Evolutionary conservation across 306 rosid species (phyloP), one percentile per base, ranked within the genome.

Genomic region (Citrullus amarus): DNA sequence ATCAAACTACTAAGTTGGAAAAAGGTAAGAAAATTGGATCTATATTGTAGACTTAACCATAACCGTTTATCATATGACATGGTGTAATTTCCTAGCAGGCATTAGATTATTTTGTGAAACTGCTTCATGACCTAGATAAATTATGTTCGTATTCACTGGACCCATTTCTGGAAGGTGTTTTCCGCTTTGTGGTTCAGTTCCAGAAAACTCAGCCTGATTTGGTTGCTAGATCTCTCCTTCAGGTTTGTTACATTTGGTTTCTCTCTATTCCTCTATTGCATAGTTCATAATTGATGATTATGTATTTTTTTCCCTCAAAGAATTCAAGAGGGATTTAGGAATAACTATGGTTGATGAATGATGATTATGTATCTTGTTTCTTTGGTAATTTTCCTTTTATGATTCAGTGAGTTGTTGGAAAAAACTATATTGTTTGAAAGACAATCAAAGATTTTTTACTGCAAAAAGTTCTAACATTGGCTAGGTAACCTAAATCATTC

Each of bases 151-250:
- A 71, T 86, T 78, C 91, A 8, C 87, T 92, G 90, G 96, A 83
- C 51, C 86, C 94, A 30, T 88, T 90, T 9, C 71, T 91, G 80
- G 97, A 92, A 81, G 88, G 87, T 85, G 88, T 86, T 80, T 80
- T 95, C 83, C 92, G 83, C 82, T 95, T 92, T 86, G 96, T 91
- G 81, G 89, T 92, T 89, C 88, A 87, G 72, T 92, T 95, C 80
- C 98, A 92, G 86, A 95, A 95, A 82, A 81, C 88, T 59, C 91
- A 85, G 72, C 98, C 98, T 71, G 97, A 92, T 92, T 86, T 95
- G 88, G 93, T 95, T 71, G 89, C 98, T 76, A 92, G 98, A 83
- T 88, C 98, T 77, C 97, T 89, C 88, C 97, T 95, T 76, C 98
- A 95, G 97, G 98, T 92, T 76, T 65, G 81, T 79, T 17, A 25